These are phyloP conservation scores for Tranzscheliella williamsii DNA, from an alignment of 1,284 basidiomycete species.

Conservation along the genomic window DNA sequence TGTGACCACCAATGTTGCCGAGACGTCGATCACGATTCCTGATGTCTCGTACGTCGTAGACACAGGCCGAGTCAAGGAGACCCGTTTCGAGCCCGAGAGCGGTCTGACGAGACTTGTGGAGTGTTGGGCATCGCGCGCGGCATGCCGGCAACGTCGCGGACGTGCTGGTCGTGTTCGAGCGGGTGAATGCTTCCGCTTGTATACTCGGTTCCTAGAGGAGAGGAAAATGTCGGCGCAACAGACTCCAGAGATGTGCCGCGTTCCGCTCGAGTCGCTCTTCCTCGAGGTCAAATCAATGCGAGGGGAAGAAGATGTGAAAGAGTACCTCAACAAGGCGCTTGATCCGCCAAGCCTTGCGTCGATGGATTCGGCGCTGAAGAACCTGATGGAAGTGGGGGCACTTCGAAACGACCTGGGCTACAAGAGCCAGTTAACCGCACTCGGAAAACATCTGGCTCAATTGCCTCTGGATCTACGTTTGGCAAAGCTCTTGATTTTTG, in stretches of 20 bases:
- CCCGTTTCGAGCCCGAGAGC: slow-evolving; percentile 75
- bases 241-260: slow-evolving; percentile 82
- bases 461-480: slow-evolving; percentile 87
- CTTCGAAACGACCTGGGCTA: slow-evolving; percentile 67
- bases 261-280: slow-evolving; percentile 81
- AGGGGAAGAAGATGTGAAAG: slow-evolving; percentile 76
- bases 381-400: slow-evolving; percentile 78
- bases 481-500: slow-evolving; percentile 70
- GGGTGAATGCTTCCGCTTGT: slow-evolving; percentile 67
- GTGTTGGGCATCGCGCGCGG: slow-evolving; percentile 77
- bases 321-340: slow-evolving; percentile 74
- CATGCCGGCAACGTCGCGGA: slow-evolving; percentile 80
- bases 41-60: slow-evolving; percentile 64
- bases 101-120: slow-evolving; percentile 79
- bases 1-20: slow-evolving; percentile 84
- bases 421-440: slow-evolving; percentile 70
- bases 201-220: slow-evolving; percentile 73
- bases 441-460: slow-evolving; percentile 79
- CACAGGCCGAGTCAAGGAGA: slow-evolving; percentile 88
- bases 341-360: slow-evolving; percentile 78
- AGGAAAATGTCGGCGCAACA: slow-evolving; percentile 72
- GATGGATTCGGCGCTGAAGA: slow-evolving; percentile 77
- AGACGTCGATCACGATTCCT: slow-evolving; percentile 88
- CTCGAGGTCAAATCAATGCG: slow-evolving; percentile 81
- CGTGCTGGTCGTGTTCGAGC: slow-evolving; percentile 78